These are phyloP conservation scores for Microdochium nivale DNA, from an alignment of 2,329 filamentous ascomycete genomes.

Conservation along the genomic window DNA sequence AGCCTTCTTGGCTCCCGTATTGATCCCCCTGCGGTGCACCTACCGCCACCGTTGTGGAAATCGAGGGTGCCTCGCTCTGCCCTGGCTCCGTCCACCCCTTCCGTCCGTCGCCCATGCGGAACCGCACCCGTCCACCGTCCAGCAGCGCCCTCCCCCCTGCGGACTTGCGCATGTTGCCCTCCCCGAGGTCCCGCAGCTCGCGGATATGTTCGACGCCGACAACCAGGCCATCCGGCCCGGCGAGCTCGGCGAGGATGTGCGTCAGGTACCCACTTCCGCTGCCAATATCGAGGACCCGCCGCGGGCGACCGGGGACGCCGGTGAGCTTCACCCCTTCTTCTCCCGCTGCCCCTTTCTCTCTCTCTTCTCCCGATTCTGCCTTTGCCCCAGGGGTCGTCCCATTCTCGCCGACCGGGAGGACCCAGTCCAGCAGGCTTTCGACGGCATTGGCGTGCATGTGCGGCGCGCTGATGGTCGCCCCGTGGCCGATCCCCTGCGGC, in stretches of 20 bases:
- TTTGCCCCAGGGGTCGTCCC: not conserved
- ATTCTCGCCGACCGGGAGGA: conserved; percentile 23
- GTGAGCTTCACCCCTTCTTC: not conserved
- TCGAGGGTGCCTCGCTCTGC: too few species aligned
- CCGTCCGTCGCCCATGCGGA: conserved; percentile 68
- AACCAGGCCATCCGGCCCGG: conserved; percentile 43
- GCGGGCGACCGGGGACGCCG: conserved; percentile 15
- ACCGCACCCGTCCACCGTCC: conserved; percentile 55
- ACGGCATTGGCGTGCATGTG: conserved; percentile 52
- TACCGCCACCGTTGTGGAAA: too few species aligned
- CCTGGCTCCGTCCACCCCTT: conserved; percentile 48
- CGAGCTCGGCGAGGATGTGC: conserved; percentile 75
- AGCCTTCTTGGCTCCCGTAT: conserved; percentile 44
- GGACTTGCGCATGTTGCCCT: conserved; percentile 57
- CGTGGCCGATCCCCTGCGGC: conserved; percentile 45
- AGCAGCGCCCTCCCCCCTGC: conserved; percentile 51
- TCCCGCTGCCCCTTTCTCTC: not conserved
- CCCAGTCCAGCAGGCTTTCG: conserved; percentile 36
- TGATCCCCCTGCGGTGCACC: conserved; percentile 20
- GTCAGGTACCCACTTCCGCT: conserved; percentile 78
- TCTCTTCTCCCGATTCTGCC: not conserved
- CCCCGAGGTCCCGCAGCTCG: conserved; percentile 52
- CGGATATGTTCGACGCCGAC: conserved; percentile 70
- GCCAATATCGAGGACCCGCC: conserved; percentile 63
- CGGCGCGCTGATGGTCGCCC: conserved; percentile 49